Evolutionary conservation across 2,329 filamentous ascomycete species (phyloP).

Genomic region (Diaporthe sp.): DNA sequence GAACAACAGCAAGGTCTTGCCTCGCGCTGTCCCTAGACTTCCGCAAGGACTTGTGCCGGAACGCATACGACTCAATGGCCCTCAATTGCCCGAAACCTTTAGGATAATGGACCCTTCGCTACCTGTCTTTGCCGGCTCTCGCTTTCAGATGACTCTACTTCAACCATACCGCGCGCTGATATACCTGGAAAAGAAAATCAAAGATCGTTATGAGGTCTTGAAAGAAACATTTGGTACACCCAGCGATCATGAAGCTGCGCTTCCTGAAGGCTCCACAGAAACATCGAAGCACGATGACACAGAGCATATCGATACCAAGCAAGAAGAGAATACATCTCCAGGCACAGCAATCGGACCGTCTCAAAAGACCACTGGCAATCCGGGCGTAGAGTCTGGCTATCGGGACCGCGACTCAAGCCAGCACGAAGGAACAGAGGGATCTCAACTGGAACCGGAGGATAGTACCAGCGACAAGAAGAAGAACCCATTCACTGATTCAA

Average conservation of each 20-base stretch:
- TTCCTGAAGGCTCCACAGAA: neutral
- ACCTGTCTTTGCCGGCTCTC: too few relatives aligned
- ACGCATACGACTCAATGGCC: slow-evolving; percentile 31
- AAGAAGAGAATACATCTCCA: too few relatives aligned
- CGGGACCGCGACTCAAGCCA: too few relatives aligned
- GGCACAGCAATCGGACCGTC: neutral
- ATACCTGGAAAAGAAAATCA: slow-evolving; percentile 33
- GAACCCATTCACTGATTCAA: neutral
- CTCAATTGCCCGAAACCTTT: slow-evolving; percentile 15
- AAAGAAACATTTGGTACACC: neutral
- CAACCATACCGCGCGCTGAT: slow-evolving; percentile 35
- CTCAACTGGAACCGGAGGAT: neutral
- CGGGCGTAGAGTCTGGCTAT: neutral
- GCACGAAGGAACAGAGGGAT: neutral
- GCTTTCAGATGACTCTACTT: slow-evolving; percentile 22
- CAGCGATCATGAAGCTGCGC: rapidly evolving
- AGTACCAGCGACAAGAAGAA: neutral
- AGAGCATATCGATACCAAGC: neutral
- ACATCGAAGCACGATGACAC: neutral
- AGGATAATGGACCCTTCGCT: neutral
- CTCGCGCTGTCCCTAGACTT: neutral
- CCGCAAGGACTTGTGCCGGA: slow-evolving; percentile 23
- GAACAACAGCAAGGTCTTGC: neutral
- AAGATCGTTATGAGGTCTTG: neutral
- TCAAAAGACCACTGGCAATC: too few relatives aligned